A percentile compares a stretch with the other conserved stretches of the same genome.
Evolutionary conservation across 2,329 filamentous ascomycete species (phyloP).

Genomic region (Cytospora paraplurivora): DNA sequence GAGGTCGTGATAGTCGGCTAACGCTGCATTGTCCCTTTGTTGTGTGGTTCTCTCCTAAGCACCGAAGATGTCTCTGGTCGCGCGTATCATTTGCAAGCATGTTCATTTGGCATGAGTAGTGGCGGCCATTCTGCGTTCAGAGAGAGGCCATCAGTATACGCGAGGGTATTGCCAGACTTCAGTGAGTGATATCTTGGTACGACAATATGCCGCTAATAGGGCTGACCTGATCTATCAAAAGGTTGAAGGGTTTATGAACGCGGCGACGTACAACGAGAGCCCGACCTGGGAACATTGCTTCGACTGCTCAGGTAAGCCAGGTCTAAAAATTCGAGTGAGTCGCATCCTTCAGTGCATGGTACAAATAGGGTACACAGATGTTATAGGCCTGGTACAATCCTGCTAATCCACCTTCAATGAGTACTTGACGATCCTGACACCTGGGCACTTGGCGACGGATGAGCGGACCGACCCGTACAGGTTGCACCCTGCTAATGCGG

Average conservation of each 20-base stretch:
- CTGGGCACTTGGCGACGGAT: neutral
- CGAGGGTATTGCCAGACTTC: neutral
- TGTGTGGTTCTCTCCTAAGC: slow-evolving; percentile 6
- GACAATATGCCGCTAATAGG: neutral
- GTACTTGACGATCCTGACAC: neutral
- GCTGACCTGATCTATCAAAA: no score
- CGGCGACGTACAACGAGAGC: no score
- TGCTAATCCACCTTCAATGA: neutral
- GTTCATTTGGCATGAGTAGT: slow-evolving; percentile 29
- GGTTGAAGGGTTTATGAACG: no score
- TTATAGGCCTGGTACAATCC: neutral
- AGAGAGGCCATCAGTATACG: slow-evolving; percentile 27
- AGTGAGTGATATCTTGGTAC: neutral
- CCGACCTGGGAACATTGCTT: no score
- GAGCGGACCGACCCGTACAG: neutral
- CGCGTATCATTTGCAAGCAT: neutral
- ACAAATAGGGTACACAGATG: neutral
- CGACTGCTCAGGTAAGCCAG: no score
- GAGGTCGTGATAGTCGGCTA: slow-evolving; percentile 6
- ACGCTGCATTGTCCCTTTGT: slow-evolving; percentile 8
- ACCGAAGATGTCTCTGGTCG: slow-evolving; percentile 5
- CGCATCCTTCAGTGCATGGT: no score
- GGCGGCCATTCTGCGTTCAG: slow-evolving; percentile 36
- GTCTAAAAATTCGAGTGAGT: no score
- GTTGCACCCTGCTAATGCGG: neutral